phyloP scores from a whole-genome alignment of 2,329 filamentous ascomycete genomes.

The Didymella pomorum region DNA sequence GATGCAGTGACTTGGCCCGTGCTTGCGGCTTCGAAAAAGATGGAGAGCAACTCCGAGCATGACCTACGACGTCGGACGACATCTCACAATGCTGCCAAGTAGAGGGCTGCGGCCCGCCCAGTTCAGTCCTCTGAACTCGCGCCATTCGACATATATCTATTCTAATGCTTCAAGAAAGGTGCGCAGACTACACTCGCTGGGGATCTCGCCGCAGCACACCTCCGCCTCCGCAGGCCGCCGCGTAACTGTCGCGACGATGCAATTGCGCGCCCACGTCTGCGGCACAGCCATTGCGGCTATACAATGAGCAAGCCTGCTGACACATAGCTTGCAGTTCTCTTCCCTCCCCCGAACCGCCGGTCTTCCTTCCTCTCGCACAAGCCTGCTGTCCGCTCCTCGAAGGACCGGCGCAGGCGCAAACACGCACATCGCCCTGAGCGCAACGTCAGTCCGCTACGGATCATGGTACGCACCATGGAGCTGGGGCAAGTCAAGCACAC shows the following conservation, averaged over 20 bases:
- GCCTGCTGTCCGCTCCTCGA: constrained; percentile 38
- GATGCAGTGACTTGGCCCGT: constrained; percentile 6
- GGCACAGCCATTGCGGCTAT: constrained; percentile 5
- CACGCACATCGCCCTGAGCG: constrained; percentile 30
- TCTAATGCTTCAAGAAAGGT: constrained; percentile 46
- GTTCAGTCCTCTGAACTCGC: constrained; percentile 33
- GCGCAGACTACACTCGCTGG: constrained; percentile 23
- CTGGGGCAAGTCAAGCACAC: constrained; percentile 42
- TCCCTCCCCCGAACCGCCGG: constrained; percentile 36
- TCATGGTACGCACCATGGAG: constrained; percentile 50
- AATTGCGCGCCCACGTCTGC: constrained; percentile 6
- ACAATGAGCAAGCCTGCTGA: constrained; percentile 3
- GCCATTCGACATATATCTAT: constrained; percentile 32
- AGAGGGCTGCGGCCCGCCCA: constrained; percentile 55
- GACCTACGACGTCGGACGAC: constrained; percentile 36
- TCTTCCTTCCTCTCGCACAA: constrained; percentile 34
- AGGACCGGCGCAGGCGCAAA: constrained; percentile 32
- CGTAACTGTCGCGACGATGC: constrained; percentile 5
- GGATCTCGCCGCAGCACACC: not conserved
- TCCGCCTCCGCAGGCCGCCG: constrained; percentile 19
- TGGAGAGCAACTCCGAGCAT: constrained; percentile 24
- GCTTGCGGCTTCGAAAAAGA: constrained; percentile 40
- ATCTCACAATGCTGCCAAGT: constrained; percentile 57
- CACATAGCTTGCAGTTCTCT: constrained; percentile 40
- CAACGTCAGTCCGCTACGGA: constrained; percentile 39